phyloP scores from a whole-genome alignment of 148 eudicot genomes.

The Spergularia marina region DNA sequence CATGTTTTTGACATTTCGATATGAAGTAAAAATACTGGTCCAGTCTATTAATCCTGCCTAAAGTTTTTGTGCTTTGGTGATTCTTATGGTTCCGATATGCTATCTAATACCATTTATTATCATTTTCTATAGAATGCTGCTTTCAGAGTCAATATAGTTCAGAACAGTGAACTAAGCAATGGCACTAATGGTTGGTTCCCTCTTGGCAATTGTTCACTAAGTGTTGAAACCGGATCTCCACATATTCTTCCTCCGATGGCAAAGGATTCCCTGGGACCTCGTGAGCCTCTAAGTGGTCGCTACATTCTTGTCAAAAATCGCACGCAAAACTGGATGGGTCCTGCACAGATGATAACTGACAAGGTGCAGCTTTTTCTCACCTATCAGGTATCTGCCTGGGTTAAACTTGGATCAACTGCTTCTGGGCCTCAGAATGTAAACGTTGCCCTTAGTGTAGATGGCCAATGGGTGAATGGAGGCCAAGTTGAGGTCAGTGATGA shows the following conservation, averaged over 20 bases:
- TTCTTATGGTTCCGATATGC: neutral
- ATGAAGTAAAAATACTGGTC: neutral
- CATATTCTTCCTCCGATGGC: slow-evolving; percentile 91
- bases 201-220: slow-evolving; percentile 75
- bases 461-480: slow-evolving; percentile 92
- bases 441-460: slow-evolving; percentile 71
- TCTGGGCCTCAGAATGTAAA: slow-evolving; percentile 76
- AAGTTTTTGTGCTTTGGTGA: neutral
- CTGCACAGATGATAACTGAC: slow-evolving; percentile 89
- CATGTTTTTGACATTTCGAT: neutral
- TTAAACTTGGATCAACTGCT: slow-evolving; percentile 56
- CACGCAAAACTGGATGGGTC: slow-evolving; percentile 96
- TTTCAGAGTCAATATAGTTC: slow-evolving; percentile 70
- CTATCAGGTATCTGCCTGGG: slow-evolving; percentile 95
- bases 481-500: slow-evolving; percentile 65
- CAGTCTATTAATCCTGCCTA: neutral
- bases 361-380: slow-evolving; percentile 70
- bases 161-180: slow-evolving; percentile 64
- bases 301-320: slow-evolving; percentile 73
- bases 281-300: slow-evolving; percentile 64
- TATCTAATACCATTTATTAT: neutral
- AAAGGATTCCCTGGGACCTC: slow-evolving; percentile 55
- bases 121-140: slow-evolving; percentile 40
- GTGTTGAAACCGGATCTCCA: slow-evolving; percentile 65
- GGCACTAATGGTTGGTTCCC: slow-evolving; percentile 89